Evolutionary conservation across 2,329 filamentous ascomycete genomes (phyloP).

Genomic region (Didymella keratinophila): DNA sequence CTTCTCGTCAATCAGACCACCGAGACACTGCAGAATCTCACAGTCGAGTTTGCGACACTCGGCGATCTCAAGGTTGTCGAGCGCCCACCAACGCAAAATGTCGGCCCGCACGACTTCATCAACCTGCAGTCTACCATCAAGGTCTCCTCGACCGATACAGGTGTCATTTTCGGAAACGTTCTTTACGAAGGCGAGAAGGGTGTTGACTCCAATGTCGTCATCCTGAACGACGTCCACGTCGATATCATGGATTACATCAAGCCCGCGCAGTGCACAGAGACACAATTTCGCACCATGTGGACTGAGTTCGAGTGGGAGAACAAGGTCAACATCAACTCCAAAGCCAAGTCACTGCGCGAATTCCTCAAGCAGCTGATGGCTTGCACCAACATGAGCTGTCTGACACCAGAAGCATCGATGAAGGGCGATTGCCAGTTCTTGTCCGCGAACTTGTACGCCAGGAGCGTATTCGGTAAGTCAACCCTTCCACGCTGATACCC

Average conservation of each 20-base stretch:
- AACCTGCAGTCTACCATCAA: conserved; percentile 99
- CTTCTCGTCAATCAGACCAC: conserved; percentile 96
- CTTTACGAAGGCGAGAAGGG: conserved; percentile 85
- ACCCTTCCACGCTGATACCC: background rate
- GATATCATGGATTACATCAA: conserved; percentile 99
- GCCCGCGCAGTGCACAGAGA: conserved; percentile 94
- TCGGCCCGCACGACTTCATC: conserved; percentile 94
- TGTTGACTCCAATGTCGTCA: conserved; percentile 85
- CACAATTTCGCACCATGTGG: conserved; percentile 99
- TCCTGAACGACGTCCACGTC: conserved; percentile 96
- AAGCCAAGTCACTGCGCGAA: conserved; percentile 87
- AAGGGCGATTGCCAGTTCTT: conserved; percentile 98
- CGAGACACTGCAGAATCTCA: conserved; percentile 95
- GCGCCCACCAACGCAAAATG: conserved; percentile 92
- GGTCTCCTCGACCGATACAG: conserved; percentile 96
- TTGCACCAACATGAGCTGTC: conserved; percentile 97
- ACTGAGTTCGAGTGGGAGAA: conserved; percentile 99
- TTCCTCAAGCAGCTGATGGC: conserved; percentile 97
- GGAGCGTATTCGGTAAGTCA: conserved; percentile 94
- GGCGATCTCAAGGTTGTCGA: conserved; percentile 98
- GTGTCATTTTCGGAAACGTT: conserved; percentile 98
- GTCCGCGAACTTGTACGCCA: conserved; percentile 94
- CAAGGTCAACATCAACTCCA: conserved; percentile 99
- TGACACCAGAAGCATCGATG: conserved; percentile 94
- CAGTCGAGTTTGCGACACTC: conserved; percentile 97